Percentiles rank a stretch among this genome's conserved stretches.
Evolutionary conservation across 768 basidiomycete genomes (phyloP).

Genomic region (Leccinum imitatum): DNA sequence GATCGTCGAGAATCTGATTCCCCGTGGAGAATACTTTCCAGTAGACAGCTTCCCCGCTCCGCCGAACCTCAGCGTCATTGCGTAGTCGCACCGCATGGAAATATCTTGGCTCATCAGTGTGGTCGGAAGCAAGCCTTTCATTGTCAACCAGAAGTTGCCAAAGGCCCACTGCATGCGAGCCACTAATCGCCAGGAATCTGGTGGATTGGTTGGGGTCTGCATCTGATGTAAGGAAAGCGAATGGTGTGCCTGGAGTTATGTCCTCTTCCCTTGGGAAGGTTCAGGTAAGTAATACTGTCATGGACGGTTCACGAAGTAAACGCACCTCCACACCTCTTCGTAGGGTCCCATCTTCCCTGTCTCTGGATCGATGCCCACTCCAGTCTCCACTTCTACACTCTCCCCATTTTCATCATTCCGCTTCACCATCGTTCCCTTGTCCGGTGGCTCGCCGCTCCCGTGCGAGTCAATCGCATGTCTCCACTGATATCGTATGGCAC

Average conservation of each 20-base stretch:
- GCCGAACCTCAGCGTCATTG: neutral
- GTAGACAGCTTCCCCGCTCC: neutral
- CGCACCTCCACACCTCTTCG: constrained; percentile 25
- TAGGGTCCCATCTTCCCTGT: constrained; percentile 17
- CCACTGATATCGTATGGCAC: constrained; percentile 16
- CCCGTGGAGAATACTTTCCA: constrained; percentile 14
- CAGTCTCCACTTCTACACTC: constrained; percentile 16
- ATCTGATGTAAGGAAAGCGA: constrained; percentile 19
- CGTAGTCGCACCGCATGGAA: constrained; percentile 11
- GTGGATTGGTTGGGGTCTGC: constrained; percentile 9
- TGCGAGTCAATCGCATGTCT: constrained; percentile 18
- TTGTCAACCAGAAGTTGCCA: neutral
- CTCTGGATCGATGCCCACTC: constrained; percentile 11
- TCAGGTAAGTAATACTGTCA: neutral
- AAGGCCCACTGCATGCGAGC: constrained; percentile 18
- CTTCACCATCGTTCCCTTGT: constrained; percentile 14
- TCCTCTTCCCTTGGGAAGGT: constrained; percentile 6
- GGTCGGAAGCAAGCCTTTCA: neutral
- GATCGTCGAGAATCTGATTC: constrained; percentile 9
- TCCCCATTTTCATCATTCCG: constrained; percentile 6
- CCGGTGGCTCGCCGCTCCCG: constrained; percentile 8
- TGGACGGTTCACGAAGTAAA: neutral
- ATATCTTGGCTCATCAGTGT: neutral
- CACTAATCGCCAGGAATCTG: constrained; percentile 20
- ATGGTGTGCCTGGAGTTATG: constrained; percentile 7